phyloP scores from a whole-genome alignment of 345 rosid species.

The Murraya paniculata region DNA sequence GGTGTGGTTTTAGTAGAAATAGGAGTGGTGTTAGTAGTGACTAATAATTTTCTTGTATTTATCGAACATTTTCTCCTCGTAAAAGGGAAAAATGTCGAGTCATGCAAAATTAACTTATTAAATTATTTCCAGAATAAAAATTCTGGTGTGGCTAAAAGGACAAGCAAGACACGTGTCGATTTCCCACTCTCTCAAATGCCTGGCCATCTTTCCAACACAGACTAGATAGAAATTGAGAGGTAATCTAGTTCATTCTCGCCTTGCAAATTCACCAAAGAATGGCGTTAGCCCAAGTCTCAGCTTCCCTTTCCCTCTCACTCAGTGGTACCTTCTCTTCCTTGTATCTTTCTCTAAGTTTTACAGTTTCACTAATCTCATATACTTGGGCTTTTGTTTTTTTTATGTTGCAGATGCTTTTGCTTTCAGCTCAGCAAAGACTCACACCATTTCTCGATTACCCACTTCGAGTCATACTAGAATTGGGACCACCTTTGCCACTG shows the following conservation, averaged over 20 bases:
- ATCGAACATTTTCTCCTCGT: not conserved
- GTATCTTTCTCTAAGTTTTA: not conserved
- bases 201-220: not conserved
- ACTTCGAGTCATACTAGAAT: slow-evolving; percentile 28
- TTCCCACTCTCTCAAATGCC: not conserved
- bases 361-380: not conserved
- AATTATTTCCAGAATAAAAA: no score
- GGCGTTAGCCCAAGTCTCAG: slow-evolving; percentile 66
- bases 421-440: slow-evolving; percentile 24
- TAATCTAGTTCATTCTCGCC: not conserved
- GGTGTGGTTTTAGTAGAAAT: not conserved
- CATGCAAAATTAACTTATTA: no score
- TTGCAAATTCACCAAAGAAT: slow-evolving; percentile 18
- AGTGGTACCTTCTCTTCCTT: slow-evolving; percentile 30
- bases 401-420: slow-evolving; percentile 38
- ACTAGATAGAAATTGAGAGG: slow-evolving; percentile 2
- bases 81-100: no score
- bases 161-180: no score
- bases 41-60: not conserved
- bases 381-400: not conserved
- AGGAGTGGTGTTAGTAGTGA: not conserved
- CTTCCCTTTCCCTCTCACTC: slow-evolving; percentile 48
- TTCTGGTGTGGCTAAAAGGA: no score
- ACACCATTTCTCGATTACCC: slow-evolving; percentile 26
- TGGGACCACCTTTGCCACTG: slow-evolving; percentile 53